Conservation (phyloP, 2,329 filamentous ascomycete genomes). For the Sporothrix sp. region DNA sequence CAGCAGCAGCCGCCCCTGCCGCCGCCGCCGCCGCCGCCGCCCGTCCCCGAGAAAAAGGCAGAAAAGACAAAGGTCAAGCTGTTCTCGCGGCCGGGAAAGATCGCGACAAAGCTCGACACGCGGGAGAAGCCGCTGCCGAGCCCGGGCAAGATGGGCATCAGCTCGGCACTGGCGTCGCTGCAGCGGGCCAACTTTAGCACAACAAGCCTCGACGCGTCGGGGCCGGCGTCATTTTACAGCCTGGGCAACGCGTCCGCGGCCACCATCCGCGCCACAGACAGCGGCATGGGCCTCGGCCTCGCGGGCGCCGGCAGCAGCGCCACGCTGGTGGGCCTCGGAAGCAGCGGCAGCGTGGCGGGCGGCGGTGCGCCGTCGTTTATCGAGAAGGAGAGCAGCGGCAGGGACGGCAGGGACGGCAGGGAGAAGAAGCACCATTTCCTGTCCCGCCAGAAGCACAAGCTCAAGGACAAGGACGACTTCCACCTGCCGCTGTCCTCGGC, state of each 20-base stretch:
- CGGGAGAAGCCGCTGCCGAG: slow-evolving; percentile 61
- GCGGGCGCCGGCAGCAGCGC: not conserved
- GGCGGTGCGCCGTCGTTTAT: not conserved
- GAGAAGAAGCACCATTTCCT: slow-evolving; percentile 73
- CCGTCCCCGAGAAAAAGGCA: slow-evolving; percentile 49
- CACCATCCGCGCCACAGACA: slow-evolving; percentile 58
- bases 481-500: slow-evolving; percentile 65
- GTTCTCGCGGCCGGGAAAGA: slow-evolving; percentile 68
- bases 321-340: not conserved
- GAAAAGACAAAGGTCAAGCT: slow-evolving; percentile 75
- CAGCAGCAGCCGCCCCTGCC: slow-evolving; percentile 17
- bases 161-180: slow-evolving; percentile 54
- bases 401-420: slow-evolving; percentile 52
- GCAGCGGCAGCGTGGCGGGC: not conserved
- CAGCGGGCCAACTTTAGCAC: slow-evolving; percentile 62
- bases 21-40: slow-evolving; percentile 30
- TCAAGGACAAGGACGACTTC: slow-evolving; percentile 62
- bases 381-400: slow-evolving; percentile 35
- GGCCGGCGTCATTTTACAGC: slow-evolving; percentile 58
- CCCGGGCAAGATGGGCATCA: slow-evolving; percentile 60
- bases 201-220: slow-evolving; percentile 56
- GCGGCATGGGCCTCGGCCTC: slow-evolving; percentile 15
- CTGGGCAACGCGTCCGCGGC: slow-evolving; percentile 67
- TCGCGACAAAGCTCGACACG: slow-evolving; percentile 57
- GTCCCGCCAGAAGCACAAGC: slow-evolving; percentile 68